Evolutionary conservation across 164 flowering plant genomes (phyloP), one percentile per base, ranked within the genome.

Genomic region (Brasenia schreberi): DNA sequence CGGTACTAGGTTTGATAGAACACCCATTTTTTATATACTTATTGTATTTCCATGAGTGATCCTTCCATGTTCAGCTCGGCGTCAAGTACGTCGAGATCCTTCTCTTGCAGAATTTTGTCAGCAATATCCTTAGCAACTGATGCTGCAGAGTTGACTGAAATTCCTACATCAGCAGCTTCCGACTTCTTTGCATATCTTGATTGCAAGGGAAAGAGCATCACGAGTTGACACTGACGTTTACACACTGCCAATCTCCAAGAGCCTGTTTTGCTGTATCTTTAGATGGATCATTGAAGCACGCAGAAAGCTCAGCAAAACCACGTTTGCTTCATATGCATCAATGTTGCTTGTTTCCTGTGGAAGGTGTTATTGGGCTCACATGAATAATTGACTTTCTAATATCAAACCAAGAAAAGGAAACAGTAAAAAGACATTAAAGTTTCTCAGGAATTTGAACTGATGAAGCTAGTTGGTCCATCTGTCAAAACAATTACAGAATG

Each of bases 261-360:
- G 91, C 95, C 76, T 86, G 88, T 81, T 85, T 88, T 58, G 89
- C 95, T 11, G 91, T 81, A 73, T 83, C 89, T 71, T 88, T 88
- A 10, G 95, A 91, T n/a, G 95, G 95, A 77, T 88, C 91, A 53
- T 69, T 83, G 77, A 88, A 83, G 45, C 89, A 68, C 65, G 4
- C 39, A 86, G 45, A 4, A 88, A 76, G 65, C 95, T 89, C 18
- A 86, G 84, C 67, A 88, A 88, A 11, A 82, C 78, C 95, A 88
- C 80, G 75, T 79, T 77, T 17, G 86, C 78, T 77, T 88, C 95
- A 23, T 67, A 49, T 18, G 39, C 62, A 62, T 76, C 82, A 16
- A 80, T 74, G 43, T 67, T 33, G 1, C n/a, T 16, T 18, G 2
- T 49, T 49, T 49, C 56, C 56, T 49, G 56, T 49, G 16, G 16